Conservation (phyloP, 495 filamentous ascomycete species). For the Sphaerosporella brunnea region DNA sequence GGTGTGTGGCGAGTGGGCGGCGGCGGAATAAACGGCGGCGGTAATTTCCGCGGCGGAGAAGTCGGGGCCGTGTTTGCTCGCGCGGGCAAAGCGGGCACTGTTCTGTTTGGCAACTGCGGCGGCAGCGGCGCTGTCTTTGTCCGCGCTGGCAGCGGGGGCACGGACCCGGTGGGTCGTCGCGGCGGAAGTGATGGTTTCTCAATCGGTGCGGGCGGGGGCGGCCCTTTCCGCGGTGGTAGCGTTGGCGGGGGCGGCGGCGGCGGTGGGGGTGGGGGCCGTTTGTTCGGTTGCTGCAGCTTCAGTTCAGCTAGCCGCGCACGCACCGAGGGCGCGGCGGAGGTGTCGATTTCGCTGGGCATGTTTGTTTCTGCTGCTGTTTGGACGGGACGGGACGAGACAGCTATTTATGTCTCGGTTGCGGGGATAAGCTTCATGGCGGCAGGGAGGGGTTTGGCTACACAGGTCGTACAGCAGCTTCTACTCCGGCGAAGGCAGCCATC, state of each 20-base stretch:
- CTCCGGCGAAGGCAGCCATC: no score
- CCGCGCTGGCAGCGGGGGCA: constrained; percentile 5
- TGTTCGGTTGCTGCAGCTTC: not conserved
- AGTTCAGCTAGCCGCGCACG: constrained; percentile 2
- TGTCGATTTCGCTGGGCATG: constrained; percentile 1
- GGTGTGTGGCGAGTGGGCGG: constrained; percentile 2
- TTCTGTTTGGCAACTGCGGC: no score
- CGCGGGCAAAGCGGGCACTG: not conserved
- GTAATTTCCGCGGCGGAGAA: not conserved
- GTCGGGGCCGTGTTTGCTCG: constrained; percentile 1
- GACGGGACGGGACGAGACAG: no score
- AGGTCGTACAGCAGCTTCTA: no score
- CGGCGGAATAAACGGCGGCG: constrained; percentile 9
- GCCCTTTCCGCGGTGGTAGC: not conserved
- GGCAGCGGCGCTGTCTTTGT: constrained; percentile 1
- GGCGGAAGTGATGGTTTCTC: constrained; percentile 8
- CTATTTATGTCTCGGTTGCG: no score
- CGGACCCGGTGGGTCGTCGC: not conserved
- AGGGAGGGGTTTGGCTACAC: no score
- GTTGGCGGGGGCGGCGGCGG: not conserved
- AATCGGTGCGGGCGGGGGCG: no score
- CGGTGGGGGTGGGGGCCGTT: not conserved
- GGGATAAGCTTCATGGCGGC: no score
- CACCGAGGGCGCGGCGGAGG: not conserved
- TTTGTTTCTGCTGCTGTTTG: not conserved